These are phyloP conservation scores for Fusarium sp. DNA, from an alignment of 2,329 filamentous ascomycete species.

Conservation along the genomic window DNA sequence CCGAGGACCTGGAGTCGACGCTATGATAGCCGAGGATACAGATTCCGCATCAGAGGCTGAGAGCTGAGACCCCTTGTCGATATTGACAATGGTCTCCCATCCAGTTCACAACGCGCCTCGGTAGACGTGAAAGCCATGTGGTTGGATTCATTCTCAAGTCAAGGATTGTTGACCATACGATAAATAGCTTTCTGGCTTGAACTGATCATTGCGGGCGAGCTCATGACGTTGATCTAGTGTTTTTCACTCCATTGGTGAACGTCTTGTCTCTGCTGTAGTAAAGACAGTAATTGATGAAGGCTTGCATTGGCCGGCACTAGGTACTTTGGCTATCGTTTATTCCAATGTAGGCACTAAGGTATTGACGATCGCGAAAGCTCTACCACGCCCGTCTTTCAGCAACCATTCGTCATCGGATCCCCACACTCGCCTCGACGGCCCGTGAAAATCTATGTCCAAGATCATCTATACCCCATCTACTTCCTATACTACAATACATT, in stretches of 20 bases:
- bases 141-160: background rate
- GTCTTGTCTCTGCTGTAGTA: background rate
- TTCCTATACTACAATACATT: too few species aligned
- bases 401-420: constrained; percentile 14
- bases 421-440: constrained; percentile 20
- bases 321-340: background rate
- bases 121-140: constrained; percentile 2
- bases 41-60: constrained; percentile 24
- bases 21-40: constrained; percentile 40
- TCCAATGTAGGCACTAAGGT: background rate
- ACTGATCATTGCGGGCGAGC: too few species aligned
- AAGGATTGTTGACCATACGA: background rate
- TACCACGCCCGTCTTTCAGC: background rate
- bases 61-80: constrained; percentile 37
- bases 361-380: background rate
- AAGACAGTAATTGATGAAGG: background rate
- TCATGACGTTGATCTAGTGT: too few species aligned
- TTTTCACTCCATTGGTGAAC: background rate
- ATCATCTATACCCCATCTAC: constrained; percentile 3
- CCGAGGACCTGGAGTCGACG: constrained; percentile 34
- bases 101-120: constrained; percentile 28
- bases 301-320: constrained; percentile 9
- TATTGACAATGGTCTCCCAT: constrained; percentile 38
- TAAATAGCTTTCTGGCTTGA: too few species aligned
- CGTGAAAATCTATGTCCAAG: constrained; percentile 25